Conservation (phyloP, 1,139 yeast genomes). For the Yamadazyma triangularis region DNA sequence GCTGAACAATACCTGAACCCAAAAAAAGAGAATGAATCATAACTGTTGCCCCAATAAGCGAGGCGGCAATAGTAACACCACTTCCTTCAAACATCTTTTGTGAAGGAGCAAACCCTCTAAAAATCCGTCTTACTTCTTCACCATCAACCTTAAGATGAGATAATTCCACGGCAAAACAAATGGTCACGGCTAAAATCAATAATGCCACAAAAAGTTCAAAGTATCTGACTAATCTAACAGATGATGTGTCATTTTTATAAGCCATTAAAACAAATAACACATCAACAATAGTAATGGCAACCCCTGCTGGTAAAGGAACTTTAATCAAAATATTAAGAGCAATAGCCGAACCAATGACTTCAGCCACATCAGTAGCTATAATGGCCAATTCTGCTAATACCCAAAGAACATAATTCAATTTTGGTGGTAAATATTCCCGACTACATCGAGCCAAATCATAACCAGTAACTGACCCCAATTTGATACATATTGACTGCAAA, state of each 20-base stretch:
- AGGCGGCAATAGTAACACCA: constrained; percentile 71
- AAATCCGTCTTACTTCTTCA: constrained; percentile 43
- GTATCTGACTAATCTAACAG: constrained; percentile 56
- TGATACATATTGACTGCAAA: constrained; percentile 66
- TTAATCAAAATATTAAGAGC: constrained; percentile 67
- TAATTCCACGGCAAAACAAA: constrained; percentile 69
- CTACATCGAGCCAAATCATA: constrained; percentile 70
- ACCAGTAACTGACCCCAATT: constrained; percentile 79
- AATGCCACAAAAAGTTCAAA: constrained; percentile 66
- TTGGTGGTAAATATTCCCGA: constrained; percentile 54
- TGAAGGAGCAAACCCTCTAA: constrained; percentile 72
- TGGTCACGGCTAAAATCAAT: constrained; percentile 63
- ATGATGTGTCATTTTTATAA: constrained; percentile 63
- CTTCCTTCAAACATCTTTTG: constrained; percentile 53
- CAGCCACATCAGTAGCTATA: constrained; percentile 82
- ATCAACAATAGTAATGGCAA: constrained; percentile 64
- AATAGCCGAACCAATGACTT: constrained; percentile 84
- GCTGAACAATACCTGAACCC: constrained; percentile 74
- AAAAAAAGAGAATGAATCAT: constrained; percentile 78
- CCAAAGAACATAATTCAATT: constrained; percentile 57
- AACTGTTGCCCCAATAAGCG: constrained; percentile 78
- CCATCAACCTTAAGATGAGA: constrained; percentile 45
- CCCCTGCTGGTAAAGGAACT: constrained; percentile 78
- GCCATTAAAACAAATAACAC: constrained; percentile 72
- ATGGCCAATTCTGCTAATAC: constrained; percentile 75